phyloP scores from a whole-genome alignment of 768 basidiomycete genomes.

The Lentinus brumalis region DNA sequence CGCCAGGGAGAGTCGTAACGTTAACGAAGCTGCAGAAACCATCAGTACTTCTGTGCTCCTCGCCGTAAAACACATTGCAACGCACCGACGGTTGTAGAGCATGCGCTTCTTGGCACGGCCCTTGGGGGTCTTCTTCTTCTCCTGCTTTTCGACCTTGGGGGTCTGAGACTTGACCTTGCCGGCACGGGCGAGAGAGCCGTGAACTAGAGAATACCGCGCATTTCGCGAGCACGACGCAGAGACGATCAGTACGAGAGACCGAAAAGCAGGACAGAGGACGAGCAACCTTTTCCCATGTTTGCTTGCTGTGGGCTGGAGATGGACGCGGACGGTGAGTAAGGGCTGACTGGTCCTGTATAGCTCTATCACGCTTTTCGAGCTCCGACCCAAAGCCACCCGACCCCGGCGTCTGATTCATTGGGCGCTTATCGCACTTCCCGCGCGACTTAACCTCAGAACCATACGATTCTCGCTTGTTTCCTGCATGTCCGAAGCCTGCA shows the following conservation, averaged over 20 bases:
- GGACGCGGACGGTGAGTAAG: slow-evolving; percentile 30
- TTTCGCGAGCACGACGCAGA: slow-evolving; percentile 3
- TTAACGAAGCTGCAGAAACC: slow-evolving; percentile 74
- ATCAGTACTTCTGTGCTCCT: slow-evolving; percentile 6
- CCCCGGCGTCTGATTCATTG: not conserved
- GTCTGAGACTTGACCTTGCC: slow-evolving; percentile 99
- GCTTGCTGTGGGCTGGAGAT: slow-evolving; percentile 53
- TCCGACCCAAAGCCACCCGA: slow-evolving; percentile 1
- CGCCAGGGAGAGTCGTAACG: slow-evolving; percentile 86
- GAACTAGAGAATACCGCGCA: slow-evolving; percentile 53
- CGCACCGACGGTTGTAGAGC: slow-evolving; percentile 90
- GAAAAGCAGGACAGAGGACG: slow-evolving; percentile 1
- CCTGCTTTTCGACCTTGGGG: slow-evolving; percentile 97
- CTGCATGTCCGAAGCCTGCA: no score
- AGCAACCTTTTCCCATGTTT: slow-evolving; percentile 73
- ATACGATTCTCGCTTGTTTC: no score
- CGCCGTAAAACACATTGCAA: slow-evolving; percentile 18
- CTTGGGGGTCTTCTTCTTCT: slow-evolving; percentile 98
- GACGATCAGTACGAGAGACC: slow-evolving; percentile 5
- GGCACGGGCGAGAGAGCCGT: slow-evolving; percentile 99
- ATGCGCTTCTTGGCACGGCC: slow-evolving; percentile 98
- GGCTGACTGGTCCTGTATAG: slow-evolving; percentile 28
- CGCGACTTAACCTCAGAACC: no score
- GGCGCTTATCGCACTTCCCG: no score
- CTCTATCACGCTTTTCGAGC: slow-evolving; percentile 10